Evolutionary conservation across 2,329 filamentous ascomycete genomes (phyloP), one percentile per base, ranked within the genome.

Genomic region (Pseudocercospora fuligena): DNA sequence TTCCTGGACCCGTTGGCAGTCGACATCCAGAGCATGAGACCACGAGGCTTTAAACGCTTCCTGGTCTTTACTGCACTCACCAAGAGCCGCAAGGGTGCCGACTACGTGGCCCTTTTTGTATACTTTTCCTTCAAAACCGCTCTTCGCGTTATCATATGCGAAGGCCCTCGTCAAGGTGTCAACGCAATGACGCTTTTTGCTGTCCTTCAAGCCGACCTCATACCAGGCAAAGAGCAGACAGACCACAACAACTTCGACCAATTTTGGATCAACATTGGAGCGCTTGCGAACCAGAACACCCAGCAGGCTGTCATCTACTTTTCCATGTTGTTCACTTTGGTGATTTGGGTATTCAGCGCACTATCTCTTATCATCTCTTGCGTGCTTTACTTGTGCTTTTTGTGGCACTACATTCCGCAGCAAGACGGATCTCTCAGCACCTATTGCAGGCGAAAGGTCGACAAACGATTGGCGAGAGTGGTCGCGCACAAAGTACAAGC

Each of bases 391-490:
- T 79, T 97, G 43, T 87, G 92, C 74, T 99, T 97, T 79, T 85
- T 99, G 5, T 97, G 92, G 87, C 92, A 95, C 79, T 95, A 94
- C 80, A 94, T 99, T 68, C 93, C 94, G 1, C 86, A 87, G 40
- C 84, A 88, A 11, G 93, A 97, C 75, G 92, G 93, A 5, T 90
- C 91, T 7, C 84, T 99, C 31, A 88, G 88, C 5, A 89, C 89
- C 27, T 99, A 97, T 81, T 98, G 95, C 78, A 90, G 92, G 68
- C 90, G 93, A 54, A 98, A 98, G 82, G 90, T 97, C 77, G 96
- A 97, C 80, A 90, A 88, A 74, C 86, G 93, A 71, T 85, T 99
- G 71, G 91, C 91, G 75, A 89, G 89, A 72, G 95, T 98, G 71
- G 94, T 98, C 3, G 89, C 89, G 63, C 87, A 84, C 74, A 97